Evolutionary conservation across 805 yeast genomes (phyloP).

Genomic region (Yarrowia osloensis): DNA sequence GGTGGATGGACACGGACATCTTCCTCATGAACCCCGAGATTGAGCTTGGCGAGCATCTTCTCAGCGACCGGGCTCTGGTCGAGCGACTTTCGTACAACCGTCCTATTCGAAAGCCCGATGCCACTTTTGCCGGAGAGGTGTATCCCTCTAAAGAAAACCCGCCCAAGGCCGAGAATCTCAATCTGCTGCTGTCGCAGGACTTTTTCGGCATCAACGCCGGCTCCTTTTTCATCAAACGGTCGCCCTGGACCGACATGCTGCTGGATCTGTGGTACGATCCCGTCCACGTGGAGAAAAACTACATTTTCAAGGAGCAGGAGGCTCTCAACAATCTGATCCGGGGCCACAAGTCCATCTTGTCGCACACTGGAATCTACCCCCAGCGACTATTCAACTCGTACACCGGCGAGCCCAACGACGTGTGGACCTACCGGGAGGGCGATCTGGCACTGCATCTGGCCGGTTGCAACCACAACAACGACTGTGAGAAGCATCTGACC

Average conservation of each 20-base stretch:
- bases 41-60: constrained; percentile 39
- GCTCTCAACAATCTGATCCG: constrained; percentile 35
- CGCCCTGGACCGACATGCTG: constrained; percentile 35
- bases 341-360: constrained; percentile 34
- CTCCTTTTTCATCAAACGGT: constrained; percentile 40
- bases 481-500: constrained; percentile 1
- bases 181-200: constrained; percentile 40
- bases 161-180: constrained; percentile 34
- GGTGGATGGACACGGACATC: constrained; percentile 46
- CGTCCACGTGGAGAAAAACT: constrained; percentile 30
- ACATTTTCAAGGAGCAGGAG: constrained; percentile 38
- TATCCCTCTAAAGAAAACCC: not conserved
- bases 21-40: constrained; percentile 42
- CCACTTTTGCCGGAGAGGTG: constrained; percentile 26
- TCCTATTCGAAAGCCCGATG: constrained; percentile 35
- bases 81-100: constrained; percentile 36
- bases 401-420: constrained; percentile 32
- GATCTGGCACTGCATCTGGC: constrained; percentile 42
- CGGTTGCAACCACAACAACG: constrained; percentile 34
- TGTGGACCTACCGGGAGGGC: constrained; percentile 34
- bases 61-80: constrained; percentile 38
- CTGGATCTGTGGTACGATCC: constrained; percentile 42
- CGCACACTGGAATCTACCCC: constrained; percentile 40
- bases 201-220: constrained; percentile 41
- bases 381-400: constrained; percentile 41